Conservation (phyloP, 345 rosid species). For the Nasturtium officinale region DNA sequence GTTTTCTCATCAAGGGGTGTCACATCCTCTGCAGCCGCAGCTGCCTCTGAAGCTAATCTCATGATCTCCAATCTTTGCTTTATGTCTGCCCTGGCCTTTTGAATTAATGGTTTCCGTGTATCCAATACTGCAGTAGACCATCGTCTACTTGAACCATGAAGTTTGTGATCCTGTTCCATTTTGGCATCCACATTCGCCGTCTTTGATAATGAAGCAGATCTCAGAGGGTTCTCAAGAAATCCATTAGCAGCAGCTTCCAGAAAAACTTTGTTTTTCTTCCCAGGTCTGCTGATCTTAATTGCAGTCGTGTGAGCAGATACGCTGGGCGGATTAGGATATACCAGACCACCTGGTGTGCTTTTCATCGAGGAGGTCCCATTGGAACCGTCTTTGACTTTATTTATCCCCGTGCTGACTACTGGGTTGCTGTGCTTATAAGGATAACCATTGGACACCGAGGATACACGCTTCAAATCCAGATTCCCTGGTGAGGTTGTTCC, state of each 20-base stretch:
- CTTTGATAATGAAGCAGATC: constrained; percentile 49
- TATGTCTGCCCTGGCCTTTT: constrained; percentile 72
- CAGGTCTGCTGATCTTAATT: constrained; percentile 55
- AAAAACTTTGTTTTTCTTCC: constrained; percentile 76
- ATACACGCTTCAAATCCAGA: constrained; percentile 58
- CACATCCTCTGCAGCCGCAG: constrained; percentile 37
- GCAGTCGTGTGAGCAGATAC: constrained; percentile 46
- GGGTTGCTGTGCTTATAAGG: constrained; percentile 59
- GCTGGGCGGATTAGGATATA: constrained; percentile 40
- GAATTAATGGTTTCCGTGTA: constrained; percentile 77
- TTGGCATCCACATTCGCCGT: constrained; percentile 45
- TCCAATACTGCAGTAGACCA: constrained; percentile 66
- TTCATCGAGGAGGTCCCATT: constrained; percentile 55
- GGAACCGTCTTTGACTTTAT: constrained; percentile 54
- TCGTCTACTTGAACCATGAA: constrained; percentile 52
- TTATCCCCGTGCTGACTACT: constrained; percentile 44
- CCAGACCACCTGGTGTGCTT: constrained; percentile 36
- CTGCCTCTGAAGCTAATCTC: constrained; percentile 57
- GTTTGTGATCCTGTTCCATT: constrained; percentile 52
- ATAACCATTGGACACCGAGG: constrained; percentile 53
- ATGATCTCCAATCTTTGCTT: constrained; percentile 64
- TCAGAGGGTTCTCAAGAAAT: constrained; percentile 56
- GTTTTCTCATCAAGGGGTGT: constrained; percentile 37
- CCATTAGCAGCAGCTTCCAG: constrained; percentile 60
- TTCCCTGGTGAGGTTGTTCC: constrained; percentile 63